These are phyloP conservation scores for Phytophthora pinifolia DNA, from an alignment of 352 stramenopile species.

Conservation along the genomic window DNA sequence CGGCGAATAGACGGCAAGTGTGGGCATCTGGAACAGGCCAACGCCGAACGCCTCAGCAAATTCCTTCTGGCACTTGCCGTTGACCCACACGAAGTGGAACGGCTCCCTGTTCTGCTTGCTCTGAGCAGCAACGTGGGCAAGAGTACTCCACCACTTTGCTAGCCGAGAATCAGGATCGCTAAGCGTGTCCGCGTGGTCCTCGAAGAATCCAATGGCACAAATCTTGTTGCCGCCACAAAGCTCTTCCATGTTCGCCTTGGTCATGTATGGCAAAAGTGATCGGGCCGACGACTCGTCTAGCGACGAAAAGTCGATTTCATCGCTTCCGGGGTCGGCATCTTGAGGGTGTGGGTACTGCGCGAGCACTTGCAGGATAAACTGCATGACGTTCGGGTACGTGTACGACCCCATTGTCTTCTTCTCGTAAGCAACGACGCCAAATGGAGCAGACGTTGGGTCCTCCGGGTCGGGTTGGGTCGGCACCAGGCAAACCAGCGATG, in stretches of 20 bases:
- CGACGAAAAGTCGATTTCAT: constrained; percentile 27
- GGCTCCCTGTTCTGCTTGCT: constrained; percentile 57
- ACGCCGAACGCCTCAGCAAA: constrained; percentile 73
- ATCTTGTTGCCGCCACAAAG: constrained; percentile 64
- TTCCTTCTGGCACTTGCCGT: constrained; percentile 71
- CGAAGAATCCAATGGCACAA: constrained; percentile 79
- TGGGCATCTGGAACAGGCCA: constrained; percentile 76
- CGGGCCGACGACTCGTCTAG: constrained; percentile 26
- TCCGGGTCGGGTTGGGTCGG: constrained; percentile 29
- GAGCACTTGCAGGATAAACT: constrained; percentile 66
- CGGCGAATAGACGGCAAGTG: constrained; percentile 73
- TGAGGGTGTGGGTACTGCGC: constrained; percentile 61
- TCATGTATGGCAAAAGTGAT: constrained; percentile 51
- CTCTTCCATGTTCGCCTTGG: constrained; percentile 47
- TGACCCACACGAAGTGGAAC: constrained; percentile 77
- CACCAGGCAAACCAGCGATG: constrained; percentile 55
- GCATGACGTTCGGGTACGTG: constrained; percentile 67
- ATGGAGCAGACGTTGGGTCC: constrained; percentile 36
- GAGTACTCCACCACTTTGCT: constrained; percentile 39
- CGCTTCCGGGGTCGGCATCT: constrained; percentile 23
- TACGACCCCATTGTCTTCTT: constrained; percentile 69
- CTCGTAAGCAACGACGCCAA: constrained; percentile 65
- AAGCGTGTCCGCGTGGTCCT: constrained; percentile 54
- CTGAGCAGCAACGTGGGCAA: constrained; percentile 44
- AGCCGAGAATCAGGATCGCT: constrained; percentile 42